Conservation (phyloP, 106 monocot species). For the Hemerocallis citrina region DNA sequence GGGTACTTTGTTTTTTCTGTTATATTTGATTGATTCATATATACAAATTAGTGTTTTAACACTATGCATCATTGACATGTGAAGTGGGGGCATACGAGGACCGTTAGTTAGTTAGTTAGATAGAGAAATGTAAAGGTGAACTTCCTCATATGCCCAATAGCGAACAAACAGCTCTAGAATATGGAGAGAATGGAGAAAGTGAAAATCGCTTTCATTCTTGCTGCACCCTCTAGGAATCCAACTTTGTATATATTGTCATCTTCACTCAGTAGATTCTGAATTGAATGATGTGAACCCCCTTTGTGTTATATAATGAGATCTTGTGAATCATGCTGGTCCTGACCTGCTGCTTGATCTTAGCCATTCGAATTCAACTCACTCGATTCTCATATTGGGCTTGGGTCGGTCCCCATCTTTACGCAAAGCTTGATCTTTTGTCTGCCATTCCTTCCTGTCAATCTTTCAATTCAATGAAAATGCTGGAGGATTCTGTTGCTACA, state of each 20-base stretch:
- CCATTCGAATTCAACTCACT: neutral
- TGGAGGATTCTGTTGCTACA: neutral
- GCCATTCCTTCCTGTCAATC: neutral
- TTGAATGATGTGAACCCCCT: neutral
- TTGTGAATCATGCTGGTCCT: slow-evolving; percentile 1
- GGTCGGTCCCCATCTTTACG: neutral
- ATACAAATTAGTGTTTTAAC: neutral
- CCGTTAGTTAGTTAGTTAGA: no score
- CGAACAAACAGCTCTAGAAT: neutral
- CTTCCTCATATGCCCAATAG: neutral
- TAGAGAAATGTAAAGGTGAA: neutral
- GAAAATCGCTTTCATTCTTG: neutral
- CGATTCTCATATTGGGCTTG: neutral
- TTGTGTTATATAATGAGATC: neutral
- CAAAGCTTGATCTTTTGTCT: neutral
- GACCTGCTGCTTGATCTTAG: neutral
- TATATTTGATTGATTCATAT: neutral
- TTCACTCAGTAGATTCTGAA: slow-evolving; percentile 3
- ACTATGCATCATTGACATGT: neutral
- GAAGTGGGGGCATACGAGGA: neutral
- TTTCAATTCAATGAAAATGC: neutral
- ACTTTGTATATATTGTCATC: slow-evolving; percentile 5
- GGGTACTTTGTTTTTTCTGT: neutral
- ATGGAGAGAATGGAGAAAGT: neutral
- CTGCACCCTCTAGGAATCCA: slow-evolving; percentile 1